Base-by-base conservation (phyloP, 306 rosid genomes). In the Canavalia gladiata region DNA sequence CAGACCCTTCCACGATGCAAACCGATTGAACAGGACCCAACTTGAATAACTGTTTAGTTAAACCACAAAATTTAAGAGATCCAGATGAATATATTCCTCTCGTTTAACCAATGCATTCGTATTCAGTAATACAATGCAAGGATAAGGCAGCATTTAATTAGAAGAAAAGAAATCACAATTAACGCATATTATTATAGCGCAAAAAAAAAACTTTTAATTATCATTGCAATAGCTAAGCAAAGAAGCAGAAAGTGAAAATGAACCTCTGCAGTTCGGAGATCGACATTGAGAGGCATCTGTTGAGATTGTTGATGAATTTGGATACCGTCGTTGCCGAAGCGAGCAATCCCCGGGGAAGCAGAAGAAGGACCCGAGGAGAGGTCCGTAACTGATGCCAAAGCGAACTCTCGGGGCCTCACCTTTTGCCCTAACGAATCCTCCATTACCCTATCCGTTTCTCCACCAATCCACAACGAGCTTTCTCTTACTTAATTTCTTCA, bases 201-300 rank as follows among this genome's bases (percentile, higher is more conserved):
- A 33, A 18, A 18, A 12, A 33, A 63, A 0, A 0, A 1, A 7
- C 1, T 7, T 8, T 33, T 3, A 57, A 11, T 8, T 12, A 3
- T 58, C 45, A 54, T 28, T n/a, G 50, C 63, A 65, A 58, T 39
- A 45, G 28, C 62, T 57, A 55, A 25, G 25, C 46, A 51, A 41
- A 62, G 63, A 73, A 81, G 30, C 72, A 34, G 25, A 72, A 50
- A 3, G 1, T 28, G 5, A 54, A 55, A 58, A 80, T 1, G 60
- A 84, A 95, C 99, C 97, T 89, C 84, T 39, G 87, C 84, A 69
- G 85, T 73, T 82, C 57, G 87, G 64, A 87, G 94, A 93, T 93
- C 93, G 57, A 93, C 81, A 77, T 75, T 79, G 63, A 89, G 4
- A 1, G 81, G 46, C 73, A 74, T 67, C 18, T 87, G 65, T 2